Conservation (phyloP, 148 eudicot genomes). For the Tetragonia tetragonoides region DNA sequence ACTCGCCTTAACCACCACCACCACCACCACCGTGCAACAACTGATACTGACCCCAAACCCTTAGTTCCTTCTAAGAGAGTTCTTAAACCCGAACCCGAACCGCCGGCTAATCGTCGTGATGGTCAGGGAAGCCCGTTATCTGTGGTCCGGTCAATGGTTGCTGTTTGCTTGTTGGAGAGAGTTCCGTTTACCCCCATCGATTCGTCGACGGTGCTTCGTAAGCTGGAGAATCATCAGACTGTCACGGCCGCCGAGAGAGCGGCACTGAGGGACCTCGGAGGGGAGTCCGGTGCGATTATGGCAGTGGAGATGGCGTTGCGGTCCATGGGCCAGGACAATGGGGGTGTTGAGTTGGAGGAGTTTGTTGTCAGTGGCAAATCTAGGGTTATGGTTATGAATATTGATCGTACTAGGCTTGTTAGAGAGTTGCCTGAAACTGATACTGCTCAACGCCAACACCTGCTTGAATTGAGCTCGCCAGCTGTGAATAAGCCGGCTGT, state of each 20-base stretch:
- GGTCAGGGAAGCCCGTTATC: slow-evolving; percentile 37
- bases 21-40: slow-evolving; percentile 9
- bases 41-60: slow-evolving; percentile 11
- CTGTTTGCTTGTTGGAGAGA: slow-evolving; percentile 66
- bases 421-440: slow-evolving; percentile 62
- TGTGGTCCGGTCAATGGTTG: slow-evolving; percentile 69
- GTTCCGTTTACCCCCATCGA: slow-evolving; percentile 67
- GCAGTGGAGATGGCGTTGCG: slow-evolving; percentile 74
- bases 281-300: slow-evolving; percentile 53
- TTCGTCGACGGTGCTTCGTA: slow-evolving; percentile 69
- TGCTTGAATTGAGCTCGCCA: slow-evolving; percentile 23
- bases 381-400: slow-evolving; percentile 68
- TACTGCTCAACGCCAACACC: slow-evolving; percentile 32
- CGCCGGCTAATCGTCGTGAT: slow-evolving; percentile 22
- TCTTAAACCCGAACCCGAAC: background rate
- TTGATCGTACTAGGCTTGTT: slow-evolving; percentile 55
- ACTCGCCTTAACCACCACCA: slow-evolving; percentile 20
- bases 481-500: slow-evolving; percentile 22
- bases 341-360: slow-evolving; percentile 73
- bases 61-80: background rate
- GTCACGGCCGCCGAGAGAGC: slow-evolving; percentile 49
- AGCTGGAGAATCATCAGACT: slow-evolving; percentile 56
- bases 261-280: slow-evolving; percentile 62
- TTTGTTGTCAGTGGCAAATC: slow-evolving; percentile 73
- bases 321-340: slow-evolving; percentile 67